Evolutionary conservation across 768 basidiomycete genomes (phyloP), one percentile per base, ranked within the genome.

Genomic region (Suillus subluteus): DNA sequence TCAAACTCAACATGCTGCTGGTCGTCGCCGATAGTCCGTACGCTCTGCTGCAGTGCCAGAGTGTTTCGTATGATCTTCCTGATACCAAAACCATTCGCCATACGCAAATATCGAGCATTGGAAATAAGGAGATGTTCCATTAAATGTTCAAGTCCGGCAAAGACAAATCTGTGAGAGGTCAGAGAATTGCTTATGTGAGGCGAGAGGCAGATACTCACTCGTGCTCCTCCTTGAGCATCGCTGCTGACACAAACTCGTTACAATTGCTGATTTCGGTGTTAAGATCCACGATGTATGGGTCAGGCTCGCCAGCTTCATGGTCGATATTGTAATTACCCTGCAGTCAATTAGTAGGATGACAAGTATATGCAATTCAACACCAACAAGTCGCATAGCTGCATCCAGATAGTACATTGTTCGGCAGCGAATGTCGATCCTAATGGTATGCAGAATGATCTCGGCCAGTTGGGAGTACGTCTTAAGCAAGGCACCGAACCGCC

Each of bases 381-480:
- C 66, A 67, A 93, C 93, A 70, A 91, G 86, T 68, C 87, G 85
- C 78, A 96, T 86, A 2, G 95, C 88, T 26, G 91, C 87, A 65
- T 91, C 88, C 13, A 98, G 80, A 76, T 94, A 91, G 73, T 91
- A 89, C 40, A 94, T 88, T 3, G 87, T 86, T 56, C 95, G 87
- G 74, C 95, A 95, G 6, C 97, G 87, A 62, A 98, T 79, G 73
- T 98, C 97, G 63, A 94, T 87, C 43, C 96, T 87, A 38, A 98
- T 87, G 6, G 92, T 95, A 74, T 92, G 91, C 50, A 98, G 81
- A 59, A 98, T 90, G 65, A 96, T 85, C 72, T 92, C 89, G 11
- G 93, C 90, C 8, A 99, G 83, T 70, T 97, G 95, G 46, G 92
- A 90, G 72, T 95, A 98, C 2, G 96, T 97, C 79, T 91, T 89